Conservation (phyloP, 2,329 filamentous ascomycete genomes). For the Ascochyta pisi region DNA sequence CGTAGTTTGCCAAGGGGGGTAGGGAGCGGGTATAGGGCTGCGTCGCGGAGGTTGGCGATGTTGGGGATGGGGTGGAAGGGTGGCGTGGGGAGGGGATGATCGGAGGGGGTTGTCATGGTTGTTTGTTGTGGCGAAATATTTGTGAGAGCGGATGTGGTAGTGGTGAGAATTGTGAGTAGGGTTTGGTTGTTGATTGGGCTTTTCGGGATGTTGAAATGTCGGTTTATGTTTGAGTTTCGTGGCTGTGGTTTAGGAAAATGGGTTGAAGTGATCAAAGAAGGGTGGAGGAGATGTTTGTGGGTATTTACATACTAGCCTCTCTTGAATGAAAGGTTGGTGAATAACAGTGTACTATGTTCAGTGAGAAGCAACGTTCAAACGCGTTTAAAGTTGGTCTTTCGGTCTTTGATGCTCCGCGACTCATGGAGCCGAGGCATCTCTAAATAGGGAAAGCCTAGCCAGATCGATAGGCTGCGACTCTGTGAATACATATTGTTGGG, state of each 20-base stretch:
- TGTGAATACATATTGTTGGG: neutral
- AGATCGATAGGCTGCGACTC: neutral
- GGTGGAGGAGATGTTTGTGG: neutral
- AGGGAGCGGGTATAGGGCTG: conserved; percentile 32
- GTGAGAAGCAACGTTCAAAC: neutral
- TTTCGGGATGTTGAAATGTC: neutral
- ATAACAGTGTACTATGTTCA: neutral
- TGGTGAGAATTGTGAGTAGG: neutral
- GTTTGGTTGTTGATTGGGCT: neutral
- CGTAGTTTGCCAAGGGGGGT: conserved; percentile 54
- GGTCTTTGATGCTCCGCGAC: neutral
- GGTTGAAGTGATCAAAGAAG: neutral
- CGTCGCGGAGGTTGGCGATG: conserved; percentile 47
- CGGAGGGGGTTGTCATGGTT: conserved; percentile 10
- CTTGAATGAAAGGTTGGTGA: neutral
- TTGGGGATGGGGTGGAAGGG: conserved; percentile 46
- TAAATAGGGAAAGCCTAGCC: neutral
- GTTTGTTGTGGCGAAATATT: neutral
- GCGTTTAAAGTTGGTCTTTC: neutral
- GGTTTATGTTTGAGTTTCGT: neutral
- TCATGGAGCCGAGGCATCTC: neutral
- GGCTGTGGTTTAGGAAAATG: neutral
- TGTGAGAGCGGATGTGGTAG: neutral
- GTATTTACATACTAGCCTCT: neutral
- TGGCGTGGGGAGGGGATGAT: conserved; percentile 27